Evolutionary conservation across 2,329 filamentous ascomycete species (phyloP), one percentile per base, ranked within the genome.

Genomic region (Thielaviopsis ethacetica): DNA sequence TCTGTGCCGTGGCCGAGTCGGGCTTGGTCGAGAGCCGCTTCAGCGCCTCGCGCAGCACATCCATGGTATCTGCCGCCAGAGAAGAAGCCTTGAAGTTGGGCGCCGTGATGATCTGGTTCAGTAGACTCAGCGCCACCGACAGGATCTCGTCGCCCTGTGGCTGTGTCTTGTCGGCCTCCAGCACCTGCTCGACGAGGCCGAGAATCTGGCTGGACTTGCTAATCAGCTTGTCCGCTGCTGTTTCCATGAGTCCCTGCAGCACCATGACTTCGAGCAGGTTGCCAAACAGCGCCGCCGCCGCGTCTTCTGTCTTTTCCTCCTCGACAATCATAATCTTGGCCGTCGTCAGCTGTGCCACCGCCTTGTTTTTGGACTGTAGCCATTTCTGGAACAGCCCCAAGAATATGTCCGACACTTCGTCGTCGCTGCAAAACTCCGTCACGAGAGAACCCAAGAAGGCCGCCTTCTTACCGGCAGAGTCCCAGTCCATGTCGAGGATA

Each of bases 211-310:
- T 76, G 1, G 85, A 83, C 59, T 82, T 78, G 34, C 75, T 76
- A 30, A 85, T 77, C 13, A 89, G 74, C 62, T 80, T 82, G 22
- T 84, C 78, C 0, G 82, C 77, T 53, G 84, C 77, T 53, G 73
- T 76, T 24, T 80, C 77, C 68, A 88, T 80, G 69, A 89, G 76
- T 38, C 76, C 77, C 65, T 86, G 82, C 7, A 88, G 73, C 0
- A 87, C 69, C 54, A 81, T 81, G 5, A 82, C 74, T 62, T 85
- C 76, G 5, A 77, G 68, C 1, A 89, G 70, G 3, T 75, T 72
- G 4, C 66, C 66, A 2, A 81, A 61, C 0, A 78, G 71, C 53
- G 79, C 74, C 2, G 79, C 74, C 2, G 55, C 38, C 5, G 60
- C 49, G 21, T 59, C 22, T 12, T 59, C 47, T 27, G 27, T 64